These are phyloP conservation scores for Globisporangium emineosum DNA, from an alignment of 352 stramenopile genomes.

Conservation along the genomic window DNA sequence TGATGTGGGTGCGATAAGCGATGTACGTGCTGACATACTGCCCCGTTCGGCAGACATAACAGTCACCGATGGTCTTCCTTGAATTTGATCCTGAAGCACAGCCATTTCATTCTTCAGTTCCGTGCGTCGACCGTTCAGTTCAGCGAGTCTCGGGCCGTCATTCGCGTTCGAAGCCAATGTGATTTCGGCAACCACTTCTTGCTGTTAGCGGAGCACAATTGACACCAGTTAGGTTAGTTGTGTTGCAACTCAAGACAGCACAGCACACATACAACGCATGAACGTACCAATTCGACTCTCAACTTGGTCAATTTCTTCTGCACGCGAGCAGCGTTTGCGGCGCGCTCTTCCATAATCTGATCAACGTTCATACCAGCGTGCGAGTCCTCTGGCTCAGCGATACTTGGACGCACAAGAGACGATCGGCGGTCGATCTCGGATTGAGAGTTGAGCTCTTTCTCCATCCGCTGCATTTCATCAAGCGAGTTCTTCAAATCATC, in stretches of 20 bases:
- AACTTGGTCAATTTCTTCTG: slow-evolving; percentile 48
- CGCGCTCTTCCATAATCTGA: slow-evolving; percentile 40
- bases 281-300: slow-evolving; percentile 34
- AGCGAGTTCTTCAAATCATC: slow-evolving; percentile 65
- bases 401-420: slow-evolving; percentile 28
- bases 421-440: slow-evolving; percentile 20
- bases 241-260: not conserved
- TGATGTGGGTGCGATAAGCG: slow-evolving; percentile 19
- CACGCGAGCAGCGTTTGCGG: slow-evolving; percentile 31
- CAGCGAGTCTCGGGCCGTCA: slow-evolving; percentile 37
- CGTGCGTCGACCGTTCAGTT: slow-evolving; percentile 51
- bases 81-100: slow-evolving; percentile 47
- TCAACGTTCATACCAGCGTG: slow-evolving; percentile 38
- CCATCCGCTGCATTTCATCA: slow-evolving; percentile 72
- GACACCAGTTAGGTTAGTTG: not conserved
- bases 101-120: slow-evolving; percentile 78
- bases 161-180: slow-evolving; percentile 54
- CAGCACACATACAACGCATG: not conserved
- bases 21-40: slow-evolving; percentile 30
- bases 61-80: slow-evolving; percentile 21
- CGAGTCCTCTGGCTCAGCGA: slow-evolving; percentile 12
- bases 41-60: slow-evolving; percentile 22
- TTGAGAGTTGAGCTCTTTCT: slow-evolving; percentile 47
- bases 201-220: slow-evolving; percentile 20
- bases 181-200: slow-evolving; percentile 65